Conservation (phyloP, 73 alveolate species). For the Stentor coeruleus region DNA sequence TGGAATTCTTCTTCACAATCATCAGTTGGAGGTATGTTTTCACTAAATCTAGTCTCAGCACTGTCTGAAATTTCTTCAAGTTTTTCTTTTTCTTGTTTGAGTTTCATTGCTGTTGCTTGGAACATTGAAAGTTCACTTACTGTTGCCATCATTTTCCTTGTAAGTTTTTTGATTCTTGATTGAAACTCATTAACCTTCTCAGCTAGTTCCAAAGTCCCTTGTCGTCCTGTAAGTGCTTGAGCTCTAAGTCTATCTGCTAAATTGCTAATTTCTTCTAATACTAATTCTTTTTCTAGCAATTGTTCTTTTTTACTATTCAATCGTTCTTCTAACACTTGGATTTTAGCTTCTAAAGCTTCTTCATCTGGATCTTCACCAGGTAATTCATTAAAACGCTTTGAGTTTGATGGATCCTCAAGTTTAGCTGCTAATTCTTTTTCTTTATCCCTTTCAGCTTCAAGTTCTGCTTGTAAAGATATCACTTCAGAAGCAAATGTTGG, state of each 20-base stretch:
- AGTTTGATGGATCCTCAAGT: conserved; percentile 90
- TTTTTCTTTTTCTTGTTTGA: conserved; percentile 86
- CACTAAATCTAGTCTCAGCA: conserved; percentile 65
- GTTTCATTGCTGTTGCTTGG: conserved; percentile 87
- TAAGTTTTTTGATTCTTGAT: conserved; percentile 83
- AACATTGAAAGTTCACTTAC: conserved; percentile 95
- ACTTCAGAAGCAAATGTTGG: conserved; percentile 83
- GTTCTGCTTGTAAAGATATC: conserved; percentile 59
- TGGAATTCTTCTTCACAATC: conserved; percentile 76
- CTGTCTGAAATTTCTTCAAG: conserved; percentile 73
- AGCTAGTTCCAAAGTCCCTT: conserved; percentile 85
- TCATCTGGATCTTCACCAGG: conserved; percentile 97
- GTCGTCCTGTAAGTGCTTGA: conserved; percentile 91
- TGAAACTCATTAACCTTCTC: conserved; percentile 92
- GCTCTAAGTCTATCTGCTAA: conserved; percentile 92
- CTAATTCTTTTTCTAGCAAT: conserved; percentile 90
- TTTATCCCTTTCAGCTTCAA: conserved; percentile 49
- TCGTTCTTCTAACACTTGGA: conserved; percentile 91
- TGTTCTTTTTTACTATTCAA: conserved; percentile 89
- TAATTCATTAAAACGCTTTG: conserved; percentile 81
- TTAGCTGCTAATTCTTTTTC: conserved; percentile 75
- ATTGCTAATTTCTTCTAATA: conserved; percentile 92
- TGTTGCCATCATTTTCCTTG: conserved; percentile 95
- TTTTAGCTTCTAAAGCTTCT: conserved; percentile 90
- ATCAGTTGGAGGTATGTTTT: conserved; percentile 92